These are phyloP conservation scores for Rhizopogon sp. DNA, from an alignment of 768 basidiomycete genomes.

Conservation along the genomic window DNA sequence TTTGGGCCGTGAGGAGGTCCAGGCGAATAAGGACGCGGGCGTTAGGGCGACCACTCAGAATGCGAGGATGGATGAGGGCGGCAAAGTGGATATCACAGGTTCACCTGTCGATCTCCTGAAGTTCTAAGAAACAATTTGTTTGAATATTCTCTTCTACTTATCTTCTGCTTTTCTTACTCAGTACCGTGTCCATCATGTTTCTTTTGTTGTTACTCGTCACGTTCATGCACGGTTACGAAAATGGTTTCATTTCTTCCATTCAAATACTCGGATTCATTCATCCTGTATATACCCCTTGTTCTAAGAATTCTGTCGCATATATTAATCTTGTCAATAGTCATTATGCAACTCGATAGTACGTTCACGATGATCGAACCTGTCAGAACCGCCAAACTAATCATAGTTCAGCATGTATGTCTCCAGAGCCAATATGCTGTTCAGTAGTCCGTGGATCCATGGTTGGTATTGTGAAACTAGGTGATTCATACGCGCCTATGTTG, in stretches of 20 bases:
- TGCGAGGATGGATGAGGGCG: conserved; percentile 58
- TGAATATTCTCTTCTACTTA: neutral
- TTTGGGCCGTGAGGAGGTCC: conserved; percentile 62
- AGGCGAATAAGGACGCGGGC: conserved; percentile 45
- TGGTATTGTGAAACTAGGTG: neutral
- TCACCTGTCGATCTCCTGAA: conserved; percentile 23
- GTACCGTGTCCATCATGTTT: neutral
- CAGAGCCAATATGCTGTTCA: neutral
- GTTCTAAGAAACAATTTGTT: conserved; percentile 12
- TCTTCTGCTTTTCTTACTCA: neutral
- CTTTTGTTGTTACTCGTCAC: neutral
- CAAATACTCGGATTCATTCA: neutral
- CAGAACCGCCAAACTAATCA: neutral
- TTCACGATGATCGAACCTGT: neutral
- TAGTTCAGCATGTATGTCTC: neutral
- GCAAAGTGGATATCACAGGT: conserved; percentile 36
- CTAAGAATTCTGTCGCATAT: neutral
- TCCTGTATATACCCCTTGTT: neutral
- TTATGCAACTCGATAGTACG: neutral
- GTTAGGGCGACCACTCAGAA: conserved; percentile 45
- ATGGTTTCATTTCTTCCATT: neutral
- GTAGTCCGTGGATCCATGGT: neutral
- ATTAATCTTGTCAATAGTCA: neutral
- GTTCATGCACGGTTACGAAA: too few relatives aligned
- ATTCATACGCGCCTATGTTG: neutral